Percentiles rank a stretch among this genome's conserved stretches.
Evolutionary conservation across 257 asterid genomes (phyloP).

Genomic region (Nicotiana tomentosiformis): DNA sequence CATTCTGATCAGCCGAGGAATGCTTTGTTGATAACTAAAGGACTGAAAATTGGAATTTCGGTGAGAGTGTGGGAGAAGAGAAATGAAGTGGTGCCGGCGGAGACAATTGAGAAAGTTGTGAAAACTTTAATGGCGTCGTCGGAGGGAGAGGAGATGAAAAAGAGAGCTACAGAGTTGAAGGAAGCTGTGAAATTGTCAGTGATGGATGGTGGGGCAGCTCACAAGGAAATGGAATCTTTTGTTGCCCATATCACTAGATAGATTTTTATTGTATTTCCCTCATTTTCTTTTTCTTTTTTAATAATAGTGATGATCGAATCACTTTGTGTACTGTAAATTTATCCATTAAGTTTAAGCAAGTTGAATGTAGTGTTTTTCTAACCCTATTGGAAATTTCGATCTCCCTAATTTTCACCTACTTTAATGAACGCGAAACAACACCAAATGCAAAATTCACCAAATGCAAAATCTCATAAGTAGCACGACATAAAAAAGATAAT

Average conservation of each 20-base stretch:
- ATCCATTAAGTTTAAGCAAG: too few species aligned
- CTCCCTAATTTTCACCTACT: too few species aligned
- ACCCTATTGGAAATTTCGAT: too few species aligned
- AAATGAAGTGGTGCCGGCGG: slow-evolving; percentile 20
- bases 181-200: slow-evolving; percentile 15
- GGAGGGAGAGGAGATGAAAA: slow-evolving; percentile 45
- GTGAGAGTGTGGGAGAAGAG: slow-evolving; percentile 25
- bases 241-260: slow-evolving; percentile 32
- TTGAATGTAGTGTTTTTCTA: too few species aligned
- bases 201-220: slow-evolving; percentile 24
- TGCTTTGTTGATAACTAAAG: slow-evolving; percentile 4
- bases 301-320: background rate
- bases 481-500: too few species aligned
- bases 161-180: slow-evolving; percentile 31
- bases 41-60: slow-evolving; percentile 15
- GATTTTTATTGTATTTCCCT: background rate
- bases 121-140: slow-evolving; percentile 35
- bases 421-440: too few species aligned
- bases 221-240: slow-evolving; percentile 30
- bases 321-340: background rate
- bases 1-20: slow-evolving; percentile 25
- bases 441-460: too few species aligned
- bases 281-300: background rate
- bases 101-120: slow-evolving; percentile 22
- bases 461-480: too few species aligned